Base-by-base conservation (phyloP, 345 rosid species). In the Excoecaria agallocha region DNA sequence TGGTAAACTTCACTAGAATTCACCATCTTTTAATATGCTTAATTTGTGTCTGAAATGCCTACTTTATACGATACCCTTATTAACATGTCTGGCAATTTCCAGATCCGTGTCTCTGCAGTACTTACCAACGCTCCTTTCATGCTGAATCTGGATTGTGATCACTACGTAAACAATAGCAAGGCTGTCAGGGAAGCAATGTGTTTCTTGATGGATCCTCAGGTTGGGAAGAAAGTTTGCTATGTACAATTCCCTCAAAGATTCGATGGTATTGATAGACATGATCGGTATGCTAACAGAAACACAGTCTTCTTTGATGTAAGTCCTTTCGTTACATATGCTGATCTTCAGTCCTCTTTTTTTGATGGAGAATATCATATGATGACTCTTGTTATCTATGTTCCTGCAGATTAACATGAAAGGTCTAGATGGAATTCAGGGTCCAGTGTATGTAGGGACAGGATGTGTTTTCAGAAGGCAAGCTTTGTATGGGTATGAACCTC, bases 341-440 rank as follows among this genome's bases (percentile, higher is more conserved):
- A 12, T 43, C 15, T 62, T 46, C 35, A 8, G 13, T 22, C 38
- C 25, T 38, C 43, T 51, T 25, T 37, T 50, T 24, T 22, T 48
- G 11, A 43, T 20, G 50, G 39, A 63, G 41, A 46, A 41, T 54
- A 45, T 52, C 25, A 66, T 62, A 22, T 75, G 66, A 20, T 45
- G 59, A 71, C 19, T 15, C 25, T 64, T 52, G 56, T 56, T 15
- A 43, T n/a, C 54, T 51, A 48, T n/a, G 43, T 66, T 22, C 70
- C 41, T 70, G 69, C 79, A 80, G 83, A 80, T 80, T 61, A 80
- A 80, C 72, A 80, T 80, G 83, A 80, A 80, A 73, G 83, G 83
- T 61, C 77, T 80, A 48, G 83, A 80, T 50, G 80, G 83, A 48
- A 68, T 80, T 72, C 80, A 80, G 65, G 77, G 83, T 67, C 83